Evolutionary conservation across 2,329 filamentous ascomycete genomes (phyloP).

Genomic region (Diaporthe citri): DNA sequence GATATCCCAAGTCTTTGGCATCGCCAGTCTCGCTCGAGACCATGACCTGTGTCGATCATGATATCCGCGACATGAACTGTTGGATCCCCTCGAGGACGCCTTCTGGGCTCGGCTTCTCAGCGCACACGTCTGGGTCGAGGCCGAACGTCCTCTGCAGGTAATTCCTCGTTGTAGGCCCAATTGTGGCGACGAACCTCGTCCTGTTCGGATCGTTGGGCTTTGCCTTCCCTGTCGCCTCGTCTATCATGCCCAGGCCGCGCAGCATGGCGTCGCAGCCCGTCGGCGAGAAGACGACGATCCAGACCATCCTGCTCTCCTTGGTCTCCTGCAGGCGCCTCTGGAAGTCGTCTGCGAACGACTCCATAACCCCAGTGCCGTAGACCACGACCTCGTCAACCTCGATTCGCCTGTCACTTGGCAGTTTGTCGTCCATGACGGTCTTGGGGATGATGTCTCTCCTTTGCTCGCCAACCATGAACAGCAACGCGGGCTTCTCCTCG

Average conservation of each 20-base stretch:
- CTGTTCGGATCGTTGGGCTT: constrained; percentile 47
- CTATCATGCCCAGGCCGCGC: constrained; percentile 63
- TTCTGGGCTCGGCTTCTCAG: constrained; percentile 83
- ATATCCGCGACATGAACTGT: constrained; percentile 50
- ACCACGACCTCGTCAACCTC: constrained; percentile 83
- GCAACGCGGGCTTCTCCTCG: constrained; percentile 71
- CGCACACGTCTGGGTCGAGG: constrained; percentile 82
- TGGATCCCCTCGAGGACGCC: constrained; percentile 79
- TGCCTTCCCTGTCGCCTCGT: constrained; percentile 58
- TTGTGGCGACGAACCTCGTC: constrained; percentile 81
- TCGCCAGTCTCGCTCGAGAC: background rate
- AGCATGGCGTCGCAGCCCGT: constrained; percentile 74
- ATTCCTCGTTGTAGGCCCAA: constrained; percentile 91
- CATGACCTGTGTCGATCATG: background rate
- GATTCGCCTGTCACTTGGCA: constrained; percentile 67
- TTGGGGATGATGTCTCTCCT: constrained; percentile 90
- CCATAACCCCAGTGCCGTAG: constrained; percentile 88
- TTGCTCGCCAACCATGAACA: constrained; percentile 93
- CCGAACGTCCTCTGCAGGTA: constrained; percentile 75
- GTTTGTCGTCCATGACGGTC: constrained; percentile 72
- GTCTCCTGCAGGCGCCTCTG: constrained; percentile 61
- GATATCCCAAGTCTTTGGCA: background rate
- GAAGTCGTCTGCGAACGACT: constrained; percentile 80
- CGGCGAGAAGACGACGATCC: constrained; percentile 82
- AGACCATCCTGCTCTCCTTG: constrained; percentile 60